These are phyloP conservation scores for Leccinum truebloodii DNA, from an alignment of 768 basidiomycete genomes.

Conservation along the genomic window DNA sequence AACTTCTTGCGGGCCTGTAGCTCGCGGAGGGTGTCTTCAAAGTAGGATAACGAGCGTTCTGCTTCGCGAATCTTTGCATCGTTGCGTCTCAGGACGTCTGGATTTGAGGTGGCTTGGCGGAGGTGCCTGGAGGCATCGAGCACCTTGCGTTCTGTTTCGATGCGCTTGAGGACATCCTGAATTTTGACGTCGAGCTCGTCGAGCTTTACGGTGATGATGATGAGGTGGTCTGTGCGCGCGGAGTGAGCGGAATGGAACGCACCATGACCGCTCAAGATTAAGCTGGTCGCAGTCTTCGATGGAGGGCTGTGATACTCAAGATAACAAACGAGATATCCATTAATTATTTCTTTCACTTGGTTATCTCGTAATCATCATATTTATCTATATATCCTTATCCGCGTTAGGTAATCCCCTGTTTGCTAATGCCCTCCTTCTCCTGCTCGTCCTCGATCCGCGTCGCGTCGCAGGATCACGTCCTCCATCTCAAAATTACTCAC, in stretches of 20 bases:
- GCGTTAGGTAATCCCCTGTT: conserved; percentile 1
- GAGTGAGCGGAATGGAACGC: conserved; percentile 15
- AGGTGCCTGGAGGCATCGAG: conserved; percentile 81
- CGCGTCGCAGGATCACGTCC: conserved; percentile 41
- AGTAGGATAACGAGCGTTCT: conserved; percentile 81
- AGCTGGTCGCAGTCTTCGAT: conserved; percentile 19
- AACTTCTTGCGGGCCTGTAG: conserved; percentile 76
- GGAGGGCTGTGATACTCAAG: conserved; percentile 28
- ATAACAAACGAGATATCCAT: conserved; percentile 19
- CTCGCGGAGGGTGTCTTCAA: conserved; percentile 82
- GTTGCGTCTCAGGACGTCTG: conserved; percentile 78
- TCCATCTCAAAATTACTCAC: conserved; percentile 51
- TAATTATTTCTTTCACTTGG: conserved; percentile 22
- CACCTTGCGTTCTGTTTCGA: conserved; percentile 91
- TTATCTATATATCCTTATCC: conserved; percentile 13
- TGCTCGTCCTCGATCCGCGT: conserved; percentile 40
- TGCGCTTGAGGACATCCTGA: conserved; percentile 85
- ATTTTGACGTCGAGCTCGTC: conserved; percentile 90
- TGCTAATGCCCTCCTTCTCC: conserved; percentile 35
- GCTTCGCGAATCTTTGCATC: conserved; percentile 88
- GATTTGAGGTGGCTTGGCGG: conserved; percentile 81
- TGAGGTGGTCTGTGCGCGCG: conserved; percentile 6
- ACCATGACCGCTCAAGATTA: conserved; percentile 34
- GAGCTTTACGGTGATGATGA: conserved; percentile 22
- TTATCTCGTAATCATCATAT: conserved; percentile 26